These are phyloP conservation scores for Filosporella fistucella DNA, from an alignment of 495 filamentous ascomycete genomes.

Conservation along the genomic window DNA sequence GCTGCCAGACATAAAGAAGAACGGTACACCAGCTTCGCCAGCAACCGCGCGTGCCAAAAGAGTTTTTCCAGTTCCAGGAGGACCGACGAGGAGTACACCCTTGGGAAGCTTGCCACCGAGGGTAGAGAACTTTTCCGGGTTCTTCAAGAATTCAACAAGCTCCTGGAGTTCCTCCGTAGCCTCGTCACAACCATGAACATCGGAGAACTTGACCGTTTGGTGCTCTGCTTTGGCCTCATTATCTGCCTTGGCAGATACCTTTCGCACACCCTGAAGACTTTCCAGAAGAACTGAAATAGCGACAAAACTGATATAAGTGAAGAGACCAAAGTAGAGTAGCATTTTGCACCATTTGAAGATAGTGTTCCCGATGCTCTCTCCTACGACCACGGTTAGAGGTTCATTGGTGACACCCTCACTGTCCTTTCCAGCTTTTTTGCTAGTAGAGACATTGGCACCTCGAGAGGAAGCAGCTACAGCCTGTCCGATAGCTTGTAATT, in stretches of 20 bases:
- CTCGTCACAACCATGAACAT: conserved; percentile 97
- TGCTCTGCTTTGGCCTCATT: conserved; percentile 86
- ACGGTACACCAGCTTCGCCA: conserved; percentile 94
- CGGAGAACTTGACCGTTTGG: conserved; percentile 85
- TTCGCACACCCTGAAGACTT: conserved; percentile 69
- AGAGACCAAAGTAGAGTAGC: conserved; percentile 67
- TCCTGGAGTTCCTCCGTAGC: conserved; percentile 98
- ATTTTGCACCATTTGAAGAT: conserved; percentile 93
- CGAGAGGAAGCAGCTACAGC: conserved; percentile 73
- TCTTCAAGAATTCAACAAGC: conserved; percentile 90
- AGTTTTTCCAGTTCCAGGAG: conserved; percentile 98
- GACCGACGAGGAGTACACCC: conserved; percentile 91
- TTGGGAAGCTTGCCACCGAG: conserved; percentile 96
- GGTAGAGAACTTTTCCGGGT: conserved; percentile 84
- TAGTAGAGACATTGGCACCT: conserved; percentile 57
- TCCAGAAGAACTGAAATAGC: conserved; percentile 78
- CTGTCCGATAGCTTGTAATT: conserved; percentile 81
- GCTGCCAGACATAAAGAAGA: conserved; percentile 99
- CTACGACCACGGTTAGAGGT: conserved; percentile 95
- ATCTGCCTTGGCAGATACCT: conserved; percentile 59
- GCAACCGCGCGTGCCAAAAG: conserved; percentile 93
- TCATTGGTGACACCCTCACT: no score
- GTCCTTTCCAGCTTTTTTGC: conserved; percentile 60
- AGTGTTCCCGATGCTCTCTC: conserved; percentile 72
- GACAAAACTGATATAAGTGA: conserved; percentile 69